Evolutionary conservation across 257 asterid genomes (phyloP).

Genomic region (Gynochthodes officinalis): DNA sequence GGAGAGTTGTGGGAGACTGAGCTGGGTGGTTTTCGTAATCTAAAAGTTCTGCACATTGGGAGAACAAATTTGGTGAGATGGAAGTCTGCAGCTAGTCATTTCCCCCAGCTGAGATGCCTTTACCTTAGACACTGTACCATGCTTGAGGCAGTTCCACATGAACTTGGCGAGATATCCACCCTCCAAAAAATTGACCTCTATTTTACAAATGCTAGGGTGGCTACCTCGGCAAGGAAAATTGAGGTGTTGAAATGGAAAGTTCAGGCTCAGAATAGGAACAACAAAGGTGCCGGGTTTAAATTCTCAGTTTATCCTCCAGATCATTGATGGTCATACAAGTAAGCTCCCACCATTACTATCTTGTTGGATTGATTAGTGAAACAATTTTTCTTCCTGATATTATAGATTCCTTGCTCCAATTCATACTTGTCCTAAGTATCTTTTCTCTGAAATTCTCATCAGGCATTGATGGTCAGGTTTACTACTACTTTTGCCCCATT

Average conservation of each 20-base stretch:
- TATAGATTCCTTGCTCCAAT: no score
- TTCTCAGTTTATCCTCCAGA: constrained; percentile 28
- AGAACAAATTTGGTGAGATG: constrained; percentile 15
- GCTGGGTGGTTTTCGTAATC: constrained; percentile 17
- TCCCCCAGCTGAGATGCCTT: constrained; percentile 17
- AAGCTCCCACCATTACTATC: background rate
- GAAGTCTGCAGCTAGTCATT: constrained; percentile 20
- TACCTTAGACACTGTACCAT: constrained; percentile 15
- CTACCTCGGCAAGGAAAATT: constrained; percentile 21
- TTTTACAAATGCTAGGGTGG: constrained; percentile 12
- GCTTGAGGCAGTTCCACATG: constrained; percentile 19
- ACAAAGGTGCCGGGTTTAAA: constrained; percentile 13
- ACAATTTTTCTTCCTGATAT: background rate
- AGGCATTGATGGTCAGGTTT: no score
- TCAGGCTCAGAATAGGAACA: constrained; percentile 1
- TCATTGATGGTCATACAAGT: background rate
- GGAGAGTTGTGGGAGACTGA: constrained; percentile 26
- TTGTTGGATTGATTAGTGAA: constrained; percentile 2
- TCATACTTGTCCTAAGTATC: no score
- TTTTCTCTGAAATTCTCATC: no score
- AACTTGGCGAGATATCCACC: constrained; percentile 10
- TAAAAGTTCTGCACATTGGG: constrained; percentile 18
- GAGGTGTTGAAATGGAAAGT: background rate
- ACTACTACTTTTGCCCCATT: background rate
- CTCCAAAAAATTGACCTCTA: constrained; percentile 23